Evolutionary conservation across 306 rosid species (phyloP), one percentile per base, ranked within the genome.

Genomic region (Pterocarpus santalinus): DNA sequence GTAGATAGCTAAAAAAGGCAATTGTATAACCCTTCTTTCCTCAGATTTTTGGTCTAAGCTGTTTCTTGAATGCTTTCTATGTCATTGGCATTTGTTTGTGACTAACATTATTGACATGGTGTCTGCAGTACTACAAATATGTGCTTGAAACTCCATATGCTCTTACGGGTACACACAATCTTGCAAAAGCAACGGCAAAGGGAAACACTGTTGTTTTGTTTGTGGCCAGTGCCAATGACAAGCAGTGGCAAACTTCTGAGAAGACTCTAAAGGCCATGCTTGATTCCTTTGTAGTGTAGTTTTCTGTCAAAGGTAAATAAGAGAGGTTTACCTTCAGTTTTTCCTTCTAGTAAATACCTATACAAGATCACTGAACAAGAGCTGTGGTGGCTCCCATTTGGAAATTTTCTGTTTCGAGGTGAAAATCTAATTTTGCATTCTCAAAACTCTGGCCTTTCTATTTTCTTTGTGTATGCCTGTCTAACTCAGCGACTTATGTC

Each of bases 171-270:
- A 82, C 98, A 2, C 99, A 93, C 89, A 95, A 95, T 82, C 97
- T 95, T 60, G 99, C 98, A 12, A 93, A 93, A 84, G 99, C 99
- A 81, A 95, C 98, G 5, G 98, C 99, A 10, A 95, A 95, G 83
- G 99, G 97, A 80, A 93, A 83, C 91, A 95, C 99, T 1, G 97
- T 95, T 43, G 89, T 95, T 61, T 80, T 95, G 60, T 95, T 93
- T 80, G 99, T 95, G 75, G 97, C 88, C 2, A 95, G 99, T 70
- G 97, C 99, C 72, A 95, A 77, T 69, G 99, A 93, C 80, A 93
- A 91, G 81, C 99, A 95, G 64, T 95, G 99, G 98, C 98, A 69
- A 79, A 32, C 93, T 33, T 88, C 93, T 69, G 55, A 93, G 88
- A 82, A 91, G 85, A 89, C 85, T 65, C 87, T 95, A 64, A 93